Evolutionary conservation across 2,329 filamentous ascomycete genomes (phyloP), one percentile per base, ranked within the genome.

Genomic region (Verticillium nonalfalfae): DNA sequence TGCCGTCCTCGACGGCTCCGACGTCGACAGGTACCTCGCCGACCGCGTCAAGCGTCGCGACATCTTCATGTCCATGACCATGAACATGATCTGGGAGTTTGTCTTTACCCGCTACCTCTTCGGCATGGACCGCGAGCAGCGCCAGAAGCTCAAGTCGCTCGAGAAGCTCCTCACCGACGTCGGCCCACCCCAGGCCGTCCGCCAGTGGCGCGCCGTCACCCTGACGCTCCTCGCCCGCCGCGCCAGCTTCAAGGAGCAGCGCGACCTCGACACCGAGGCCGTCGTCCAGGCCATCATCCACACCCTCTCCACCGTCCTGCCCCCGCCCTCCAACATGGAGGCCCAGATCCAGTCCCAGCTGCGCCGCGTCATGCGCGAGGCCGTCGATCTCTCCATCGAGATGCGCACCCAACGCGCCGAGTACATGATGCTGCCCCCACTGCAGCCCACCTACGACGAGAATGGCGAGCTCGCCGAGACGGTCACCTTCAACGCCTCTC

Each of bases 31-130:
- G 62, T 95, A 96, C 71, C 87, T 99, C 57, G 85, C 85, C 66
- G 94, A 99, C 73, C 90, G 96, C 45, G 90, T 97, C 60, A 88
- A 85, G 70, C 89, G 95, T 64, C 88, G 94, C 63, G 94, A 98
- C 73, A 88, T 98, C 62, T 97, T 99, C 82, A 97, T 98, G 92
- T 95, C 93, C 40, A 93, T 99, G 75, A 91, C 94, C 61, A 98
- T 98, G 93, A 95, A 90, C 64, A 97, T 99, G 93, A 88, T 99
- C 59, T 99, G 93, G 93, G 95, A 99, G 75, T 97, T 96, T 71
- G 89, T 99, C 72, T 99, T 99, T 73, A 97, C 94, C 9, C 88
- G 95, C 66, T 99, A 99, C 74, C 87, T 99, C 33, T 99, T 99
- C 73, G 95, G 95, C 69, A 97, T 99, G 92, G 95, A 99, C 73